phyloP scores from a whole-genome alignment of 2,329 filamentous ascomycete species.

The Fusarium solani-melongenae region DNA sequence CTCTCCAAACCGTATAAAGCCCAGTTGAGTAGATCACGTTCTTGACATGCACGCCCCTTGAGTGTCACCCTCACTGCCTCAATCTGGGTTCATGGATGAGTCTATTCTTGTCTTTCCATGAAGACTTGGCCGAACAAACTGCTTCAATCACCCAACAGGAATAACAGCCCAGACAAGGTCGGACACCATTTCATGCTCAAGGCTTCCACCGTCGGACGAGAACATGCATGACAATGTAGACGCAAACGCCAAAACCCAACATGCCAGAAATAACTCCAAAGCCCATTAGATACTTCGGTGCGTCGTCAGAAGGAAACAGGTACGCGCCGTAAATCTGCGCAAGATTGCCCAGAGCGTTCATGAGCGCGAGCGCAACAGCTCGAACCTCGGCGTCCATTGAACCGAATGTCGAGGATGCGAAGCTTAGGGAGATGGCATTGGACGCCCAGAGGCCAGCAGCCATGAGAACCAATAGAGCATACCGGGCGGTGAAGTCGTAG shows the following conservation, averaged over 20 bases:
- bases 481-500: conserved; percentile 63
- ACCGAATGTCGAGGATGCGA: conserved; percentile 62
- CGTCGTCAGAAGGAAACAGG: conserved; percentile 60
- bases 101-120: not conserved
- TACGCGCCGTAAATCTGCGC: conserved; percentile 67
- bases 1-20: not conserved
- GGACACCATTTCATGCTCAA: not conserved
- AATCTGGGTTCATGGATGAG: not conserved
- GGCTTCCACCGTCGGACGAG: not conserved
- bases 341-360: conserved; percentile 66
- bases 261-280: conserved; percentile 45
- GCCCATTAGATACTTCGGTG: conserved; percentile 61
- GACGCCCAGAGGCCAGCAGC: conserved; percentile 65
- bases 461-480: conserved; percentile 65
- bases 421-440: conserved; percentile 63
- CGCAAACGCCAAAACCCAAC: not conserved
- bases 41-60: not conserved
- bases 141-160: not conserved
- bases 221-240: not conserved
- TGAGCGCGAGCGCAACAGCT: conserved; percentile 60
- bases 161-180: not conserved
- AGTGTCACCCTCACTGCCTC: not conserved
- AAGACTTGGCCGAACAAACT: not conserved
- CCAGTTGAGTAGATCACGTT: not conserved
- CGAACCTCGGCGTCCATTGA: conserved; percentile 60